Evolutionary conservation across 768 basidiomycete species (phyloP).

Genomic region (Tricholoma terreum): DNA sequence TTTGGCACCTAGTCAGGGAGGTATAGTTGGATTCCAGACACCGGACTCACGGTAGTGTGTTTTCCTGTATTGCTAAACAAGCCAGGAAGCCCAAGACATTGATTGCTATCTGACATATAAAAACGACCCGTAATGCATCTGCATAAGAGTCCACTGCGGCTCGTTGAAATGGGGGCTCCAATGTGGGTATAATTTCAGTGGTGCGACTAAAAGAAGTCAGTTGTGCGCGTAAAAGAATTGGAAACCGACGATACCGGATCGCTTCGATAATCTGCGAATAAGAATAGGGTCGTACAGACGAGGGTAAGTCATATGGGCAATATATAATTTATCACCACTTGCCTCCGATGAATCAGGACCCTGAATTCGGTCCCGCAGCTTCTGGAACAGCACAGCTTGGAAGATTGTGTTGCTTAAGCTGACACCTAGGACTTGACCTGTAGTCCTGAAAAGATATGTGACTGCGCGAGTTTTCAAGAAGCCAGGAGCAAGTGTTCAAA

Average conservation of each 20-base stretch:
- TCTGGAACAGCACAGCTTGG: constrained; percentile 71
- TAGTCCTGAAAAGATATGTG: constrained; percentile 90
- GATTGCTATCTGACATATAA: constrained; percentile 72
- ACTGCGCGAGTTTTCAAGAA: constrained; percentile 42
- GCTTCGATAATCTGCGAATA: constrained; percentile 60
- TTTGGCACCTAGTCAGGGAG: neutral
- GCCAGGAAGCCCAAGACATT: constrained; percentile 66
- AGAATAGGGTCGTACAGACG: constrained; percentile 9
- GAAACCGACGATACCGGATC: constrained; percentile 48
- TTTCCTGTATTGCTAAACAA: constrained; percentile 75
- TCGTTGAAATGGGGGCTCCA: constrained; percentile 51
- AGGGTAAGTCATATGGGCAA: constrained; percentile 1
- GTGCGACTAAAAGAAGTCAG: constrained; percentile 50
- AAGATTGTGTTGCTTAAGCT: constrained; percentile 81
- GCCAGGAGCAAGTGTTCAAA: constrained; percentile 12
- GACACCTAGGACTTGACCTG: constrained; percentile 95
- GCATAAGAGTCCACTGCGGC: constrained; percentile 78
- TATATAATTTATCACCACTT: constrained; percentile 26
- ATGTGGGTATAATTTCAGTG: constrained; percentile 64
- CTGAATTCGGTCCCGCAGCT: constrained; percentile 70
- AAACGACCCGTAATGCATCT: constrained; percentile 76
- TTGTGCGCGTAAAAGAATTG: neutral
- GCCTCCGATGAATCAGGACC: constrained; percentile 75
- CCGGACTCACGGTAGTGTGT: constrained; percentile 52
- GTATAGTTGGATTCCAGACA: constrained; percentile 2